Percentiles rank a stretch among this genome's conserved stretches.
phyloP scores from a whole-genome alignment of 169 alveolate species.

The Plasmodium gaboni region DNA sequence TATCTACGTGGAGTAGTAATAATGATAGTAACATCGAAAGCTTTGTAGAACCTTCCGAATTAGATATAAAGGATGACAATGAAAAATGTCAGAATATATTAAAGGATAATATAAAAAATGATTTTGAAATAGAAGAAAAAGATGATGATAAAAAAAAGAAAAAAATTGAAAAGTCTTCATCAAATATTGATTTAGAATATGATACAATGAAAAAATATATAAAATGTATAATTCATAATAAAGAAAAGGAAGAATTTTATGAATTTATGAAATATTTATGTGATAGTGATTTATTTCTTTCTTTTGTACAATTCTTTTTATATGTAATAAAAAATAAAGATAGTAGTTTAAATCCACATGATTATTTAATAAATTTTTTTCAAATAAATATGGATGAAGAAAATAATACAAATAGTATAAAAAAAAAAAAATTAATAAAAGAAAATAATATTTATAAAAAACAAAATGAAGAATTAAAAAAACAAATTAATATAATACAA shows the following conservation, averaged over 20 bases:
- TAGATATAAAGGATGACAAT: too few species aligned
- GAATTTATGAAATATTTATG: slow-evolving; percentile 38
- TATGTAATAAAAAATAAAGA: slow-evolving; percentile 46
- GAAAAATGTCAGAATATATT: too few species aligned
- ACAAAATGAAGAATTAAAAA: slow-evolving; percentile 29
- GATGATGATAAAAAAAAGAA: background rate
- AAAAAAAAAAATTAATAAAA: slow-evolving; percentile 11
- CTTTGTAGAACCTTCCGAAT: too few species aligned
- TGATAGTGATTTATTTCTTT: slow-evolving; percentile 33
- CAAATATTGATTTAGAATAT: slow-evolving; percentile 12
- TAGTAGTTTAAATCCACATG: slow-evolving; percentile 34
- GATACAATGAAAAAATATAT: slow-evolving; percentile 7
- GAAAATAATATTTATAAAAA: slow-evolving; percentile 52
- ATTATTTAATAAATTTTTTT: slow-evolving; percentile 44
- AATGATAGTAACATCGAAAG: background rate
- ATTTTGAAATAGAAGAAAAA: background rate
- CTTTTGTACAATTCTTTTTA: slow-evolving; percentile 32
- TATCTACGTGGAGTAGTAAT: background rate
- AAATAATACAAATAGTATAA: background rate
- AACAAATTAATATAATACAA: slow-evolving; percentile 47
- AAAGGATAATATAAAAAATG: too few species aligned
- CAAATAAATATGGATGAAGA: background rate
- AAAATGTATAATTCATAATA: slow-evolving; percentile 23
- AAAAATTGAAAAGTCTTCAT: too few species aligned
- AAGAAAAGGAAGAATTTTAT: slow-evolving; percentile 31